A percentile compares a stretch with the other conserved stretches of the same genome.
These are phyloP conservation scores for Pseudocercospora ulei DNA, from an alignment of 2,329 filamentous ascomycete genomes.

Conservation along the genomic window DNA sequence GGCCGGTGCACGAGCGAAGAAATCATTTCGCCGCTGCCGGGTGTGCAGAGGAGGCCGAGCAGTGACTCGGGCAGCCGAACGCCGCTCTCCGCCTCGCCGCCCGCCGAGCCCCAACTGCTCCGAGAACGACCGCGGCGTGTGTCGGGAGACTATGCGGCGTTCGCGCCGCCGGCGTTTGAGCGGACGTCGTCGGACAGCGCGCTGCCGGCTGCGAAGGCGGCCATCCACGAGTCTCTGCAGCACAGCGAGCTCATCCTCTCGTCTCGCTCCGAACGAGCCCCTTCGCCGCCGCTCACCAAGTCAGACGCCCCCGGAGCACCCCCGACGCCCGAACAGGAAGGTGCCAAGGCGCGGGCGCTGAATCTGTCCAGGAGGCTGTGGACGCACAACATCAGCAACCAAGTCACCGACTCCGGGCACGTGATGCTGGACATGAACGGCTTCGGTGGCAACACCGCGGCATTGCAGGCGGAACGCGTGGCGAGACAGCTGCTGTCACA, in stretches of 20 bases:
- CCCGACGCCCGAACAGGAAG: constrained; percentile 60
- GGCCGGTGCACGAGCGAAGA: constrained; percentile 28
- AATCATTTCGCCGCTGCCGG: constrained; percentile 18
- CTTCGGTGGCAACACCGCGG: constrained; percentile 86
- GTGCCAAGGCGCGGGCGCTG: constrained; percentile 74
- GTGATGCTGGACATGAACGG: constrained; percentile 97
- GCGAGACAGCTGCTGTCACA: constrained; percentile 86
- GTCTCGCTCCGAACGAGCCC: constrained; percentile 16
- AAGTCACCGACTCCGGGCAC: constrained; percentile 85
- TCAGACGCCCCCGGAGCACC: constrained; percentile 40
- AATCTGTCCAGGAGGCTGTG: constrained; percentile 79
- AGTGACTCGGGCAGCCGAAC: constrained; percentile 41
- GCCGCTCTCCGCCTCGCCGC: constrained; percentile 18
- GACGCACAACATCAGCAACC: constrained; percentile 81
- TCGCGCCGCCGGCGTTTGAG: constrained; percentile 31
- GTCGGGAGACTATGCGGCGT: constrained; percentile 21
- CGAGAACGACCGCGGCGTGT: constrained; percentile 15
- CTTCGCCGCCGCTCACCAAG: constrained; percentile 22
- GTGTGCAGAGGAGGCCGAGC: constrained; percentile 33
- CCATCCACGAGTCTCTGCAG: constrained; percentile 33
- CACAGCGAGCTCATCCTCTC: constrained; percentile 23
- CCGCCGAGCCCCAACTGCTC: constrained; percentile 11
- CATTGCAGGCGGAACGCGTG: constrained; percentile 81
- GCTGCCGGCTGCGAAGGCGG: constrained; percentile 39
- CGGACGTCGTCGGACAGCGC: constrained; percentile 49